These are phyloP conservation scores for Psilocybe subaeruginosa DNA, from an alignment of 768 basidiomycete species.

Conservation along the genomic window DNA sequence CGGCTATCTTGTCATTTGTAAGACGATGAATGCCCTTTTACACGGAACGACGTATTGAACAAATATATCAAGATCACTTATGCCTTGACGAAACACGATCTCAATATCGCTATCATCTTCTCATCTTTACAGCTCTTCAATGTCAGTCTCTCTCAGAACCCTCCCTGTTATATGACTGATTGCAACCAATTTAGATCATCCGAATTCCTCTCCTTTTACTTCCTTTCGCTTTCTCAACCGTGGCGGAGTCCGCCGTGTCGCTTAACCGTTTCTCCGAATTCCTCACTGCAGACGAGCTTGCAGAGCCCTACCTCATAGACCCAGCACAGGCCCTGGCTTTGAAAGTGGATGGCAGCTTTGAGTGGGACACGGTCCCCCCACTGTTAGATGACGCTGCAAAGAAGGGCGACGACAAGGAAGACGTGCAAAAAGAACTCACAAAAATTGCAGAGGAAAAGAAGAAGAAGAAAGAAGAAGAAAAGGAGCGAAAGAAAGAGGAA, in stretches of 20 bases:
- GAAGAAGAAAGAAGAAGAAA: constrained; percentile 6
- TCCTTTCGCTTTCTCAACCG: constrained; percentile 52
- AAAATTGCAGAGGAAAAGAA: constrained; percentile 22
- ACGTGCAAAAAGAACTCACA: constrained; percentile 10
- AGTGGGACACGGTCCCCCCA: constrained; percentile 47
- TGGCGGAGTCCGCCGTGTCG: constrained; percentile 54
- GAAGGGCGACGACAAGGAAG: constrained; percentile 17
- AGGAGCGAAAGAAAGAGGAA: constrained; percentile 11
- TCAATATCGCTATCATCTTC: constrained; percentile 60
- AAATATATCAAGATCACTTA: constrained; percentile 56
- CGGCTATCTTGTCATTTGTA: constrained; percentile 55
- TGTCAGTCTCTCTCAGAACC: constrained; percentile 28
- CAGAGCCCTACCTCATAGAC: constrained; percentile 48
- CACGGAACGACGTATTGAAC: background rate
- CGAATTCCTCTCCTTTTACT: constrained; percentile 60
- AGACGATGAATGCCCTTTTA: constrained; percentile 20
- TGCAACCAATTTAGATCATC: constrained; percentile 45
- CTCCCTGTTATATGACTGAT: background rate
- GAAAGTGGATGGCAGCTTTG: constrained; percentile 51
- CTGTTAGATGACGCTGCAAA: constrained; percentile 23
- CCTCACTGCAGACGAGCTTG: constrained; percentile 57
- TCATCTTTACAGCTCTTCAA: constrained; percentile 62
- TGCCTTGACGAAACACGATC: constrained; percentile 53
- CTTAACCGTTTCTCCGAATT: constrained; percentile 50
- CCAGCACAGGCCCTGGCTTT: constrained; percentile 39